Base-by-base conservation (phyloP, 306 rosid genomes). In the Vachellia pachyceras region DNA sequence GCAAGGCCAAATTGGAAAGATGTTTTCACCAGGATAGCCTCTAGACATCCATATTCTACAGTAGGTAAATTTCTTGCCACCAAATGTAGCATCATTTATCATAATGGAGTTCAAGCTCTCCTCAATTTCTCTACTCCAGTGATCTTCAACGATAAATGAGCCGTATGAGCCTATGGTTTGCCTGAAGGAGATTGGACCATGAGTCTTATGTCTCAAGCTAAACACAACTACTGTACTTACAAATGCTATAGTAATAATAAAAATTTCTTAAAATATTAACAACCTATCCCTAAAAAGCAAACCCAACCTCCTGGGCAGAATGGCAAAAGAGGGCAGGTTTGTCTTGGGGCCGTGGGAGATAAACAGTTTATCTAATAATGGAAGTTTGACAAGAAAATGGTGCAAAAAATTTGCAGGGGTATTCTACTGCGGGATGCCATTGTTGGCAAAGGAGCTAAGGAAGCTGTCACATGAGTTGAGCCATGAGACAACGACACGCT, bases 1-100 rank as follows among this genome's bases (percentile, higher is more conserved):
- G 97, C 98, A 18, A 85, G 99, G 87, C 99, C 99, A 42, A 80
- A 91, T 20, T 95, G 99, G 99, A 91, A 60, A 79, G 96, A 95
- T 55, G 99, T 91, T 72, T 95, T 93, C 87, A 88, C 90, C 79
- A 92, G 87, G 84, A 85, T 95, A 86, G 93, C 98, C 37, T 86
- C 93, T 58, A 90, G 92, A 84, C 97, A 95, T 69, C 94, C 98
- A 17, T 78, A 81, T 70, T 79, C 97, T 54, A 95, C 97, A 72
- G 90, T 95, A 80, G 98, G 98, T 94, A 91, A 89, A 82, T 72
- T 60, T 41, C 82, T 78, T 63, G 44, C 80, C 78, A 66, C 75
- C 71, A 67, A 70, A 8, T 17, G 49, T 54, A 44, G 33, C 73
- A 67, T 54, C 63, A 18, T 73, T 72, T n/a, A 49, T 33, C 41